Evolutionary conservation across 2,329 filamentous ascomycete species (phyloP).

Genomic region (Xylaria sp.): DNA sequence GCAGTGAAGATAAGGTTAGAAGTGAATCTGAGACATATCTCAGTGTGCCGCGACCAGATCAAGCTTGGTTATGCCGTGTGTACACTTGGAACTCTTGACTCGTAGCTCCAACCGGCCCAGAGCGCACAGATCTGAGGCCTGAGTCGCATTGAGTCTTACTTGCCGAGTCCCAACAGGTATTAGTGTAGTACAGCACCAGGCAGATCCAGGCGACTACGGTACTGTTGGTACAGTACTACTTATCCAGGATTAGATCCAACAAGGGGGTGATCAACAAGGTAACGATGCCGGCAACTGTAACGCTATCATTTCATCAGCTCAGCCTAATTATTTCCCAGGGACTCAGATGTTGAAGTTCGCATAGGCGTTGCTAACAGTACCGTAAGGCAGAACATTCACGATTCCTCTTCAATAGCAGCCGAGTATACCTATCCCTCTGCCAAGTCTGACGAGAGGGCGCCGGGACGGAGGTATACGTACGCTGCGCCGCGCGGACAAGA

Average conservation of each 20-base stretch:
- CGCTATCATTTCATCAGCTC: conserved; percentile 25
- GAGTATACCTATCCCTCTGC: background rate
- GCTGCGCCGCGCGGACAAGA: background rate
- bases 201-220: background rate
- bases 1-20: no score
- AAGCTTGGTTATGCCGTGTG: background rate
- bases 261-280: background rate
- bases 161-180: background rate
- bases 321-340: conserved; percentile 9
- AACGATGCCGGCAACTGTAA: conserved; percentile 12
- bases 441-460: background rate
- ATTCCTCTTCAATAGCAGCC: background rate
- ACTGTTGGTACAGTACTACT: background rate
- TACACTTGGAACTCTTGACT: background rate
- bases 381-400: background rate
- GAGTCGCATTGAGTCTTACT: conserved; percentile 1
- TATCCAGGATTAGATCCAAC: background rate
- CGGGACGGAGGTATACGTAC: background rate
- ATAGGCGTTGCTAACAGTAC: no score
- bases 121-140: background rate
- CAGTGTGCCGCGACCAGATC: background rate
- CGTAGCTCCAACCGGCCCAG: background rate
- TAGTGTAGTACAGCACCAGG: background rate
- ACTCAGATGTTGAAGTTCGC: background rate
- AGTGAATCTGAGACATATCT: background rate